A percentile compares a stretch with the other conserved stretches of the same genome.
phyloP scores from a whole-genome alignment of 2,329 filamentous ascomycete species.

The Metarhizium sp. region DNA sequence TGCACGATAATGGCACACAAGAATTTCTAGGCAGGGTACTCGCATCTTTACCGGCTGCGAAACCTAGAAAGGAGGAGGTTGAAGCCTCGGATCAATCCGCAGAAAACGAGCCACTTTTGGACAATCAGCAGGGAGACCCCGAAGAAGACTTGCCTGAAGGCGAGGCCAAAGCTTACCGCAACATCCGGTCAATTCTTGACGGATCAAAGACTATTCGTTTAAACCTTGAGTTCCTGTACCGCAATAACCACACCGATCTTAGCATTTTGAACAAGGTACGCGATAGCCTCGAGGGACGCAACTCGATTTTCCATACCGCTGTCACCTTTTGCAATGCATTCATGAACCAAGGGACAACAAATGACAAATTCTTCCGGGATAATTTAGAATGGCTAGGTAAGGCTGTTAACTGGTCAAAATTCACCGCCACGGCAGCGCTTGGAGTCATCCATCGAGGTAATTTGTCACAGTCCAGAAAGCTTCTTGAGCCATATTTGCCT shows the following conservation, averaged over 20 bases:
- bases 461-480: conserved; percentile 82
- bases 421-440: conserved; percentile 90
- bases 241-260: conserved; percentile 88
- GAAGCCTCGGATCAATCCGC: conserved; percentile 33
- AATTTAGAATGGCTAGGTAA: conserved; percentile 98
- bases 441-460: conserved; percentile 97
- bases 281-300: conserved; percentile 88
- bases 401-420: conserved; percentile 99
- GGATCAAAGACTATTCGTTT: conserved; percentile 91
- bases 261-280: conserved; percentile 93
- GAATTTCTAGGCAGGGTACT: conserved; percentile 91
- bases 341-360: conserved; percentile 97
- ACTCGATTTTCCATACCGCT: conserved; percentile 96
- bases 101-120: conserved; percentile 40
- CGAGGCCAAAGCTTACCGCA: conserved; percentile 47
- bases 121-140: conserved; percentile 41
- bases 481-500: conserved; percentile 90
- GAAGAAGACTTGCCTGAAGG: conserved; percentile 44
- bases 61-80: conserved; percentile 31
- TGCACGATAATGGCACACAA: conserved; percentile 97
- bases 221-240: conserved; percentile 92
- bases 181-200: conserved; percentile 63
- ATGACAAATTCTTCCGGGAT: conserved; percentile 97
- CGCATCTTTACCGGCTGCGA: conserved; percentile 58
- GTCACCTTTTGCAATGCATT: conserved; percentile 98